A percentile compares a stretch with the other conserved stretches of the same genome.
Evolutionary conservation across 2,329 filamentous ascomycete species (phyloP).

Genomic region (Gyromitra esculenta): DNA sequence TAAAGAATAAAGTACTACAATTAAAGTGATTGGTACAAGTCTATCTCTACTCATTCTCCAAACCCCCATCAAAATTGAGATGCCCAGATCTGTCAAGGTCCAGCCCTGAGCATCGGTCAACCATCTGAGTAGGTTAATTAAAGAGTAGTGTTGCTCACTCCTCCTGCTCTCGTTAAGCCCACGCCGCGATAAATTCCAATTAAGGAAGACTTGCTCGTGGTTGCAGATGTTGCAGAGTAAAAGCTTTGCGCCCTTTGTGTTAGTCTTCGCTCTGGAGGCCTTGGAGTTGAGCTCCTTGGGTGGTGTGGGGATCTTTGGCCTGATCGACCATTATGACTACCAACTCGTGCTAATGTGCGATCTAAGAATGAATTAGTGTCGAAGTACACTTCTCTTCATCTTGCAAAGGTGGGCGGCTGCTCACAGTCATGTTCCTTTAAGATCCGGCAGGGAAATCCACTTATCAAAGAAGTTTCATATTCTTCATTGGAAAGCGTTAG

Average conservation of each 20-base stretch:
- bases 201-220: constrained; percentile 30
- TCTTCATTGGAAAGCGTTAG: constrained; percentile 35
- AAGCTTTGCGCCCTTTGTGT: constrained; percentile 22
- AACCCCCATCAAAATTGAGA: constrained; percentile 17
- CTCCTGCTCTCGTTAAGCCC: constrained; percentile 15
- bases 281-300: background rate
- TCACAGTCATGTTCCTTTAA: constrained; percentile 47
- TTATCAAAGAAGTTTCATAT: constrained; percentile 43
- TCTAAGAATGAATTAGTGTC: constrained; percentile 22
- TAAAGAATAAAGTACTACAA: background rate
- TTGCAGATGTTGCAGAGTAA: constrained; percentile 34
- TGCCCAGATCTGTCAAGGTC: background rate
- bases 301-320: constrained; percentile 5
- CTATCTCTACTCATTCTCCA: background rate
- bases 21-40: background rate
- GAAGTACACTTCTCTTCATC: background rate
- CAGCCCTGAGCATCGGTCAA: background rate
- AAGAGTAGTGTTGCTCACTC: constrained; percentile 5
- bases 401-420: background rate
- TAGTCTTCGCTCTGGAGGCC: background rate
- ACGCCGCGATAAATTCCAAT: constrained; percentile 36
- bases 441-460: constrained; percentile 46
- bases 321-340: constrained; percentile 17
- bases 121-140: background rate
- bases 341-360: constrained; percentile 23